phyloP scores from a whole-genome alignment of 2,329 filamentous ascomycete genomes.

The Nemania diffusa region DNA sequence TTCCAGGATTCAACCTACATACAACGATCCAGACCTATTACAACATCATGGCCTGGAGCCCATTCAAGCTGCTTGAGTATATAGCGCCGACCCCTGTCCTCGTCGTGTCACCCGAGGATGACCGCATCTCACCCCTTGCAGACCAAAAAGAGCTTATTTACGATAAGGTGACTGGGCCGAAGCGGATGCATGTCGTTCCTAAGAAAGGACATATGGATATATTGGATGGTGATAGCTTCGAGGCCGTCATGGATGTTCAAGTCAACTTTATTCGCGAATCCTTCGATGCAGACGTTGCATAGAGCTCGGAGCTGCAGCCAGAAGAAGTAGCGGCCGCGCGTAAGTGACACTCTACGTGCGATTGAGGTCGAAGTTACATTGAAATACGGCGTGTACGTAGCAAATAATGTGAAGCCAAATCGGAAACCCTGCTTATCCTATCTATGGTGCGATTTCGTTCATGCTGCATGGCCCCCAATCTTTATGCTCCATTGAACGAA shows the following conservation, averaged over 20 bases:
- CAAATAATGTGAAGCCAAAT: too few relatives aligned
- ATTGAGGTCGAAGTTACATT: too few relatives aligned
- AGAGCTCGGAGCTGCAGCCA: too few relatives aligned
- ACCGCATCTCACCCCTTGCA: constrained; percentile 41
- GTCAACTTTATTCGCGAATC: constrained; percentile 10
- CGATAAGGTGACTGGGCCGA: constrained; percentile 1
- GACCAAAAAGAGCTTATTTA: constrained; percentile 41
- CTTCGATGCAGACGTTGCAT: too few relatives aligned
- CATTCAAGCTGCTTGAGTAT: constrained; percentile 36
- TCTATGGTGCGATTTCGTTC: too few relatives aligned
- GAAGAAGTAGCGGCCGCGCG: too few relatives aligned
- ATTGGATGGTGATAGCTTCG: constrained; percentile 14
- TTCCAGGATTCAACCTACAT: constrained; percentile 12
- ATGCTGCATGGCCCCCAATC: too few relatives aligned
- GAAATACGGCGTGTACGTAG: too few relatives aligned
- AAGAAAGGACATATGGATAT: constrained; percentile 30
- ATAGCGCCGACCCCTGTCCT: constrained; percentile 40
- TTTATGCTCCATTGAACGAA: too few relatives aligned
- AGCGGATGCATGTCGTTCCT: constrained; percentile 4
- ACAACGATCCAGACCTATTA: constrained; percentile 32
- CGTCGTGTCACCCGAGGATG: constrained; percentile 46
- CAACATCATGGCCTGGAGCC: constrained; percentile 44
- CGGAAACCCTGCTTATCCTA: too few relatives aligned
- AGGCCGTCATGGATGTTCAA: constrained; percentile 5
- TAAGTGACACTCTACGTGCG: too few relatives aligned